Percentiles rank a stretch among this genome's conserved stretches.
These are phyloP conservation scores for Amanita brunnescens DNA, from an alignment of 768 basidiomycete species.

Conservation along the genomic window DNA sequence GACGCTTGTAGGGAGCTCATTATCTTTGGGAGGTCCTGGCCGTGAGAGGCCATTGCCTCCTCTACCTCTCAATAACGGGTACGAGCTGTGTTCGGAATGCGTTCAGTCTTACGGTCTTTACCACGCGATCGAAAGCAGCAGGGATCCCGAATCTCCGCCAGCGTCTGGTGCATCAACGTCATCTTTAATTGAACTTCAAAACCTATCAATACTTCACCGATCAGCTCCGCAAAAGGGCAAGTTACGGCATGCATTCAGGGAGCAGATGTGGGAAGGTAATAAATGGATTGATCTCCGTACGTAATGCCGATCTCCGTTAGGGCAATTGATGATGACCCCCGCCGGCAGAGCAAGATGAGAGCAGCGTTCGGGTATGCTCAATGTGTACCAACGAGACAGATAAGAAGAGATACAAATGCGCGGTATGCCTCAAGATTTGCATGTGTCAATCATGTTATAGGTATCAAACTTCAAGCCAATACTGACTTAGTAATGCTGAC, in stretches of 20 bases:
- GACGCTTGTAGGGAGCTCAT: slow-evolving; percentile 26
- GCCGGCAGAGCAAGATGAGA: slow-evolving; percentile 57
- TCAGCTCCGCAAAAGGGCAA: slow-evolving; percentile 72
- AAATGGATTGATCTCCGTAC: slow-evolving; percentile 89
- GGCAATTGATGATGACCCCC: neutral
- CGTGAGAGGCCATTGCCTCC: slow-evolving; percentile 26
- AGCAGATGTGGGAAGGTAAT: slow-evolving; percentile 74
- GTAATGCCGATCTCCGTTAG: slow-evolving; percentile 19
- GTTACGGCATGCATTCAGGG: slow-evolving; percentile 75
- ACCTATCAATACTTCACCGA: slow-evolving; percentile 51
- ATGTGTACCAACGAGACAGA: slow-evolving; percentile 63
- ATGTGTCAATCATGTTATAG: slow-evolving; percentile 80
- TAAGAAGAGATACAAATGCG: slow-evolving; percentile 75
- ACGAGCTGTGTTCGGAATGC: slow-evolving; percentile 79
- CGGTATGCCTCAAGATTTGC: slow-evolving; percentile 69
- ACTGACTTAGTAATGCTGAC: slow-evolving; percentile 3
- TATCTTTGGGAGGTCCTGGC: slow-evolving; percentile 17
- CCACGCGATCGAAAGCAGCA: slow-evolving; percentile 61
- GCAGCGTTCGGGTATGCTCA: slow-evolving; percentile 57
- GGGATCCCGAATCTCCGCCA: slow-evolving; percentile 39
- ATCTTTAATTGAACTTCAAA: slow-evolving; percentile 39
- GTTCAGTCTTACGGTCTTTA: slow-evolving; percentile 69
- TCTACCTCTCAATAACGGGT: slow-evolving; percentile 34
- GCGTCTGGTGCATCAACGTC: slow-evolving; percentile 31
- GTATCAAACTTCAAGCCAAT: slow-evolving; percentile 26